Evolutionary conservation across 2,329 filamentous ascomycete species (phyloP), one percentile per base, ranked within the genome.

Genomic region (Hirsutella thompsonii): DNA sequence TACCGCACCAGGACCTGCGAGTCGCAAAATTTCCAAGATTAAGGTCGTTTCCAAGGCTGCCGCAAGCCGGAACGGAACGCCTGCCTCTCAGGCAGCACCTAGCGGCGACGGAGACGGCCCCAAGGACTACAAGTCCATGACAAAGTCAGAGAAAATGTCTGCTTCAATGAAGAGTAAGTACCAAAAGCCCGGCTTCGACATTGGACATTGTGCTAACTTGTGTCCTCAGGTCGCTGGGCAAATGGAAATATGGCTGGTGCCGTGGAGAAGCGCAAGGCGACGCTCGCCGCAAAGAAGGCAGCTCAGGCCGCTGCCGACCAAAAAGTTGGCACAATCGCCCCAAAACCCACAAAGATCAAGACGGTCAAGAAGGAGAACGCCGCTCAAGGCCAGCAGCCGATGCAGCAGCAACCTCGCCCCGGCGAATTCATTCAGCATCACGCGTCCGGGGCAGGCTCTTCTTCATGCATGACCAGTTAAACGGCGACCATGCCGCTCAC

Each of bases 91-190:
- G 16, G 41, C 47, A 20, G 43, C 39, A 11, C 11, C 21, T 2
- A 23, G 40, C 4, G 59, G 56, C 4, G 59, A 61, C 10, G 57
- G 51, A 13, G 64, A 67, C 20, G 64, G 54, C 16, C 53, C 49
- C 37, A 76, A 77, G 59, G 71, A 76, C 40, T 78, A 78, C 50
- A 68, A 69, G 29, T 64, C 69, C 35, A 77, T 78, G 73, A 77
- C 72, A 37, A 79, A 79, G 60, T 76, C 72, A 23, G 74, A 79
- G 58, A 79, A 79, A 64, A 78, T 79, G 74, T 75, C 70, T n/a
- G 68, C 67, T 16, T 77, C 73, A 3, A 79, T 79, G 74, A 76
- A 76, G 62, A 72, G 74, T 77, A 62, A 60, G 68, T 57, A 33
- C 37, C 10, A 18, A 3, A 10, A 16, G 13, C 8, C 9, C 10